Evolutionary conservation across 2,329 filamentous ascomycete species (phyloP), one percentile per base, ranked within the genome.

Genomic region (Teratosphaeria pseudoeucalypti): DNA sequence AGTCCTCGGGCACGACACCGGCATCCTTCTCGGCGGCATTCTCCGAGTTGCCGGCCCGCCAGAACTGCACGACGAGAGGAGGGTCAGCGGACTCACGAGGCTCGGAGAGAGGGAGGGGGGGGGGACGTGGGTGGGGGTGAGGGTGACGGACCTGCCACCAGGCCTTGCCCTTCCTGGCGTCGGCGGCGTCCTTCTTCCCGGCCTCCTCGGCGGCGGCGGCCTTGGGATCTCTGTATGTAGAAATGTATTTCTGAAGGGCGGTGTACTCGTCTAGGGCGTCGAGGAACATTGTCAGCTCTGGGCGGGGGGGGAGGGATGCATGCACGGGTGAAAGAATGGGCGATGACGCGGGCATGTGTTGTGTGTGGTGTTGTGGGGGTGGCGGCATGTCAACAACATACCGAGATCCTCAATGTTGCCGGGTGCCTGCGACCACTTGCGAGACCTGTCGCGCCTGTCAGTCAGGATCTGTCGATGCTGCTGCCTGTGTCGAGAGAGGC

Each of bases 211-310:
- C 73, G 60, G 76, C 72, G 58, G 72, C 72, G 57, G 78, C 77
- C 70, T 82, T 81, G 60, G 82, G 79, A 74, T 85, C 83, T 67
- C 80, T 81, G 74, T 86, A 86, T 70, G 82, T 84, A 65, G 83
- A 84, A 72, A 87, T 86, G 76, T 85, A 87, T 69, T 84, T 81
- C 71, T 86, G 83, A 58, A 87, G 77, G 57, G 83, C 82, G 65
- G 81, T 80, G 75, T 86, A 87, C 73, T 87, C 84, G 72, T 85
- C 84, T 74, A 76, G 71, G 47, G 27, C 32, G 37, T 26, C 14
- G 39, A 61, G 34, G 27, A 59, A 49, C 58, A 61, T 60, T 60
- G 64, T 70, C 61, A 70, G 66, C 43, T 57, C 37, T n/a, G n/a
- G n/a, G n/a, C n/a, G n/a, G n/a, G n/a, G 26, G 29, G 61, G 23